phyloP scores from a whole-genome alignment of 306 rosid species.

The Casuarina cunninghamiana region DNA sequence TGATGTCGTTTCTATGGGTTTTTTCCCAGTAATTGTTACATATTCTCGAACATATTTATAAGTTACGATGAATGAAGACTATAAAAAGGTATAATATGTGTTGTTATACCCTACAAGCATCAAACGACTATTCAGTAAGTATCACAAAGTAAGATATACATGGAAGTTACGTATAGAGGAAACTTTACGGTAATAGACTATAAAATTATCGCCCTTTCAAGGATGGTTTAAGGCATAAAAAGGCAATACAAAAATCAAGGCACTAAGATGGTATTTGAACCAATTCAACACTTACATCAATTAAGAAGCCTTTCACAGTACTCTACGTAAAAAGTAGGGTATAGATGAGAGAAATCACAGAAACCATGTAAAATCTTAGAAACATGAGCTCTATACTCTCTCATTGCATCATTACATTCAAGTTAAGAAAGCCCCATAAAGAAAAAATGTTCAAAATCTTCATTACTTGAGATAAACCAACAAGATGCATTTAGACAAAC shows the following conservation, averaged over 20 bases:
- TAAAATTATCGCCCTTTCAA: not conserved
- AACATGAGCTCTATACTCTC: not conserved
- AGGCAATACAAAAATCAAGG: not conserved
- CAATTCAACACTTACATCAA: not conserved
- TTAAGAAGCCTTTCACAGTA: not conserved
- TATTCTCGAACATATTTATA: no score
- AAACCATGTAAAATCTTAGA: not conserved
- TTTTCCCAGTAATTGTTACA: not conserved
- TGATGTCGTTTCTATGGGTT: not conserved
- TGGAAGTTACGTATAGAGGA: not conserved
- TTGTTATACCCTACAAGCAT: not conserved
- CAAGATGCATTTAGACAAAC: slow-evolving; percentile 28
- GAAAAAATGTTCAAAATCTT: not conserved
- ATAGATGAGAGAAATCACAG: not conserved
- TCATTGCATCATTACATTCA: not conserved
- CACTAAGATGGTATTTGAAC: not conserved
- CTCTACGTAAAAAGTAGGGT: not conserved
- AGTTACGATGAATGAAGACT: not conserved
- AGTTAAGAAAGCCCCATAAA: not conserved
- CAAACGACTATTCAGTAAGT: not conserved
- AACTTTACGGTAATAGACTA: not conserved
- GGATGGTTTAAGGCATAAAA: not conserved
- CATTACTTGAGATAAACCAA: not conserved
- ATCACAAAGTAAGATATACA: not conserved
- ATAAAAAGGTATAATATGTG: not conserved